Evolutionary conservation across 1,284 basidiomycete species (phyloP), one percentile per base, ranked within the genome.

Genomic region (Vanrija sp.): DNA sequence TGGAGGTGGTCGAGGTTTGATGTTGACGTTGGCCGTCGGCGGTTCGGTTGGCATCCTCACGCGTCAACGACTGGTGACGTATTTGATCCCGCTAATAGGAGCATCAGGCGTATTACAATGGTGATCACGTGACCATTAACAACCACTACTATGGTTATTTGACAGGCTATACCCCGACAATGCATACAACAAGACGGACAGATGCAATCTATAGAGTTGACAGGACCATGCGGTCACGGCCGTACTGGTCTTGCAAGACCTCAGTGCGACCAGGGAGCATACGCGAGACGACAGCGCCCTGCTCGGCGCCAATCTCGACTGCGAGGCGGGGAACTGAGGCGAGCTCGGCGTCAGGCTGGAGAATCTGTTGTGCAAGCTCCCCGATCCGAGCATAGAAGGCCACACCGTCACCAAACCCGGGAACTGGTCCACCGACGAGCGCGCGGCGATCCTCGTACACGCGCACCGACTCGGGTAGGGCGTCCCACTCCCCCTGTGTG

Each of bases 361-460:
- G 76, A 75, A 31, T 68, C 67, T 3, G 78, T 74, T 20, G 18
- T 3, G 89, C 65, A 9, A 91, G 73, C 8, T 75, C 71, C 4
- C 84, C 83, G 56, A 95, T 89, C 41, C 80, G 77, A 51, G 80
- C 81, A 75, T 94, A 95, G 75, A 90, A 93, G 19, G 82, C 78
- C 47, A 93, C 80, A 0, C 89, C 91, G n/a, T 59, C 54, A 0
- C 22, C 44, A 2, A 92, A 79, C 0, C 88, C 89, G n/a, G 51
- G 49, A 0, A 39, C 39, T 1, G 77, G 78, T 57, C 89, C 88
- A 7, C 88, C 92, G 24, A 92, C 79, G 20, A 97, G 81, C 3
- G 93, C 92, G 15, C 78, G 79, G 15, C 79, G 81, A 72, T 93
- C 89, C 75, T 97, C 94, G 68, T 82, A 89, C 50, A 82, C 78